Evolutionary conservation across 441 rosid genomes (phyloP), one percentile per base, ranked within the genome.

Genomic region (Iberis amara): DNA sequence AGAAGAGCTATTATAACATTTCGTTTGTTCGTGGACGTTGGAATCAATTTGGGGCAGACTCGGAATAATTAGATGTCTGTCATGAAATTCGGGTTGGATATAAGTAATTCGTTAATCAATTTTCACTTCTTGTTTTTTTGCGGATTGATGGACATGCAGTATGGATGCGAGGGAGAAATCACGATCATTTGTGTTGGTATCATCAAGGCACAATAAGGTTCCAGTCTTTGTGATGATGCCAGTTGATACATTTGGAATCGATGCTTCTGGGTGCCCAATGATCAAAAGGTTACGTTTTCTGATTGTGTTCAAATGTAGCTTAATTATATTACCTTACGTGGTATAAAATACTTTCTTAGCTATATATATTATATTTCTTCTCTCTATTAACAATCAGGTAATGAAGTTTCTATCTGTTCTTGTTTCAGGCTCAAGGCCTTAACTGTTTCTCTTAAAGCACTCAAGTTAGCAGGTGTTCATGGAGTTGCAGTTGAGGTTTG

Each of bases 401-500:
- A n/a, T 50, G 45, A 58, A 9, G 27, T 65, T 64, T 59, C 13
- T 27, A 18, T 18, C 21, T 18, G 21, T 18, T 18, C 21, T 47
- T 55, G 70, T 72, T 74, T 55, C 74, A 81, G 87, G 78, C 66
- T 76, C 70, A 78, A 71, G 77, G 82, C 82, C 60, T 66, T 81
- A 47, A 76, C 76, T 14, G 75, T 76, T 26, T 78, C 84, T 65
- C 69, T 81, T 8, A 76, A 76, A 68, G 86, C 86, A 52, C 86
- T 80, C 66, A 80, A 80, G 75, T 52, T 77, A 70, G 80, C 82
- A 41, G 86, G 86, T 49, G 82, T 80, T 62, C 76, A 73, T 65
- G 86, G 86, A 62, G 69, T 80, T 47, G 86, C 81, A 8, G 80
- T 77, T 23, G 86, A 80, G 68, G 82, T 80, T 67, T 80, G 86